Conservation (phyloP, 768 basidiomycete genomes). For the Suillus americanus region DNA sequence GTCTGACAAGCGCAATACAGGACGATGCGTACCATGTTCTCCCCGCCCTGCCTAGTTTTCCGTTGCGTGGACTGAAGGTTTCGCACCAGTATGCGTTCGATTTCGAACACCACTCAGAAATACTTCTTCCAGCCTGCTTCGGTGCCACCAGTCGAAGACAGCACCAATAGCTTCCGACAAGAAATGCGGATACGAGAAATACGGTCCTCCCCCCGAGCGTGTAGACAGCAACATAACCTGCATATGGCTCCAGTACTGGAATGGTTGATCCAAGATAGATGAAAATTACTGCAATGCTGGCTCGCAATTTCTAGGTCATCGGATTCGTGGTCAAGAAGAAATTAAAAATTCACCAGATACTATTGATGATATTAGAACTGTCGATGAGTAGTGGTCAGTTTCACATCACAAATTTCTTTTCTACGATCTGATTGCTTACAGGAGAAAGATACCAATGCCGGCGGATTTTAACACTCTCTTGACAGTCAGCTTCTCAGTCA, state of each 20-base stretch:
- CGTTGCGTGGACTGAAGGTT: background rate
- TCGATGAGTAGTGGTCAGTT: background rate
- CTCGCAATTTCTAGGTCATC: background rate
- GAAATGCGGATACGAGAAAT: background rate
- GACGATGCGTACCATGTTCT: background rate
- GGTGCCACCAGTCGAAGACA: background rate
- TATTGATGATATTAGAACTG: background rate
- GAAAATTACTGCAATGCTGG: background rate
- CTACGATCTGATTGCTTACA: background rate
- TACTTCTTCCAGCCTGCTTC: no score
- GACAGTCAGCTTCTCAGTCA: background rate
- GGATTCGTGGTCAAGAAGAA: background rate
- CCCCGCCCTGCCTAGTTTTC: background rate
- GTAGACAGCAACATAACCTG: background rate
- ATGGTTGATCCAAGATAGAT: background rate
- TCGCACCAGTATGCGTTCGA: accelerated
- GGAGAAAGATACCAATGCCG: background rate
- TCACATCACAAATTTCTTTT: background rate
- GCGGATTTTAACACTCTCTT: background rate
- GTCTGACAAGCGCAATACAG: background rate
- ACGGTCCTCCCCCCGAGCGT: background rate
- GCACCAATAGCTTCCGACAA: background rate
- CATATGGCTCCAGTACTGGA: background rate
- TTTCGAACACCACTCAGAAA: background rate
- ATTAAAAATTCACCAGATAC: background rate